Conservation (phyloP, 2,329 filamentous ascomycete genomes). For the Neopestalotiopsis sp. region DNA sequence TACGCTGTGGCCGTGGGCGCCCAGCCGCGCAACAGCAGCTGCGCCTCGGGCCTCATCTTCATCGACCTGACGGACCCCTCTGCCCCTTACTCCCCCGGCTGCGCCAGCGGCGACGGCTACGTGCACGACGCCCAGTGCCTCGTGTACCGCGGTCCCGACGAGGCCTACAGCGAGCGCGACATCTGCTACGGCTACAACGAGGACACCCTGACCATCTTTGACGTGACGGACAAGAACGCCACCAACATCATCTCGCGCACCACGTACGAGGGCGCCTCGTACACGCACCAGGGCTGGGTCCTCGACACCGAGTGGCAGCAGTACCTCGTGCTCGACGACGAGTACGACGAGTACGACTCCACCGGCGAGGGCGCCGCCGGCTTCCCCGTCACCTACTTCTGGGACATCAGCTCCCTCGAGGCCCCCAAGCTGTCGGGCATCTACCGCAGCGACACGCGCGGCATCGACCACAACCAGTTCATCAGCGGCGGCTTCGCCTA, state of each 20-base stretch:
- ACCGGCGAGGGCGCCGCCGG: conserved; percentile 47
- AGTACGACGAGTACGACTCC: conserved; percentile 53
- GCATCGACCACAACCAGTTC: conserved; percentile 57
- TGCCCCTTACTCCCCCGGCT: conserved; percentile 59
- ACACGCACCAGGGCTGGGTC: conserved; percentile 65
- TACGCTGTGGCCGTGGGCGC: conserved; percentile 53
- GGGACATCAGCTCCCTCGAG: conserved; percentile 51
- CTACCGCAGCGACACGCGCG: conserved; percentile 46
- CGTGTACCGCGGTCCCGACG: conserved; percentile 56
- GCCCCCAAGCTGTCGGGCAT: conserved; percentile 48
- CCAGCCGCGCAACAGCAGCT: conserved; percentile 46
- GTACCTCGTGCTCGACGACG: conserved; percentile 58
- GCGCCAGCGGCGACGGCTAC: conserved; percentile 60
- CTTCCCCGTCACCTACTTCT: conserved; percentile 57
- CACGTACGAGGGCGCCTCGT: conserved; percentile 60
- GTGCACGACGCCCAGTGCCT: conserved; percentile 63
- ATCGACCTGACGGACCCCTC: conserved; percentile 61
- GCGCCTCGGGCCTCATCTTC: conserved; percentile 60
- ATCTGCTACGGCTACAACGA: conserved; percentile 65
- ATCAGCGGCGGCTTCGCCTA: conserved; percentile 49
- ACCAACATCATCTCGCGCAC: conserved; percentile 56
- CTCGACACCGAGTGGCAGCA: conserved; percentile 50
- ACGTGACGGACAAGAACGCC: conserved; percentile 54
- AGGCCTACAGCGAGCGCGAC: conserved; percentile 51
- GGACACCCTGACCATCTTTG: conserved; percentile 58